Percentiles rank a stretch among this genome's conserved stretches.
Evolutionary conservation across 225 moss, liverwort and hornwort species (phyloP).

Genomic region (Pleurozium schreberi): DNA sequence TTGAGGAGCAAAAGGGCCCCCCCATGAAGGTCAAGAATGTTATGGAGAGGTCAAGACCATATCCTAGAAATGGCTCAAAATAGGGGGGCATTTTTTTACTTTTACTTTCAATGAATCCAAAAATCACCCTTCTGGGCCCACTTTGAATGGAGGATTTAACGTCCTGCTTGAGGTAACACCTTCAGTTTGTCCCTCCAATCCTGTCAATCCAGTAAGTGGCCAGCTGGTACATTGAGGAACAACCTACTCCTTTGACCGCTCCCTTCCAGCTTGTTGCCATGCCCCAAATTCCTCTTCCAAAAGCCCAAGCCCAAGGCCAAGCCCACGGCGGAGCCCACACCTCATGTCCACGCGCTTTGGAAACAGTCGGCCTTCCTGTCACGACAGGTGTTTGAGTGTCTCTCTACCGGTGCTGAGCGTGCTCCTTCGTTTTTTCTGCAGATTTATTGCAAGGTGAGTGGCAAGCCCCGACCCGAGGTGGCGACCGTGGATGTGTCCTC

Average conservation of each 20-base stretch:
- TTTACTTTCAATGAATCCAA: too few relatives aligned
- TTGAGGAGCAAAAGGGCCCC: too few relatives aligned
- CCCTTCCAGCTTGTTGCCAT: neutral
- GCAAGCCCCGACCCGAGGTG: slow-evolving; percentile 7
- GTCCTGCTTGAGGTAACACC: too few relatives aligned
- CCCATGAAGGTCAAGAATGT: too few relatives aligned
- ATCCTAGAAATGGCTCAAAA: too few relatives aligned
- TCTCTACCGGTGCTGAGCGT: neutral
- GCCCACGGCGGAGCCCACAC: neutral
- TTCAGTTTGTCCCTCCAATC: neutral
- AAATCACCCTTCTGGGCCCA: too few relatives aligned
- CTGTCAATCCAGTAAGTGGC: neutral
- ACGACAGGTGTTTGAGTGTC: neutral
- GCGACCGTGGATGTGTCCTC: slow-evolving; percentile 34
- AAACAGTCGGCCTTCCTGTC: too few relatives aligned
- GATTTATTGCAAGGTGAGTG: slow-evolving; percentile 37
- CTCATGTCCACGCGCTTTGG: neutral
- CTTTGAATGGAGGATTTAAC: too few relatives aligned
- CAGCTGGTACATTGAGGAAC: neutral
- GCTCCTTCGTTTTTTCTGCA: neutral
- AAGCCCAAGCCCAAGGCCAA: neutral
- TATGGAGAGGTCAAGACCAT: too few relatives aligned
- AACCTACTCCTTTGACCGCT: neutral
- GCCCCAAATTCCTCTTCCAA: neutral
- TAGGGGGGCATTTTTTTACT: too few relatives aligned